A percentile compares a stretch with the other conserved stretches of the same genome.
Evolutionary conservation across 2,329 filamentous ascomycete species (phyloP).

Genomic region (Stemphylium lycopersici): DNA sequence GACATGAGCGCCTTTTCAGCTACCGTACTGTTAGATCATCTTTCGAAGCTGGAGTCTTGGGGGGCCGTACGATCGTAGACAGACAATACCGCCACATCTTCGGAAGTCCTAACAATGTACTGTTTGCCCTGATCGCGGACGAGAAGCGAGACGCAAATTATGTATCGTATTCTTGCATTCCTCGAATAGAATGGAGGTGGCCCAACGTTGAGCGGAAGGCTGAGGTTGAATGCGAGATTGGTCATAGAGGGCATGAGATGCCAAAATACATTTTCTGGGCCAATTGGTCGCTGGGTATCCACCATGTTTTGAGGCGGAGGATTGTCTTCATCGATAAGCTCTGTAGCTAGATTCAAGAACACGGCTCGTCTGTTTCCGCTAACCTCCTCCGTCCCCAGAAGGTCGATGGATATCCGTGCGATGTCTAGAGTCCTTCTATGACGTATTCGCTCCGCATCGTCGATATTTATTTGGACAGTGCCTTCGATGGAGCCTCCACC

Average conservation of each 20-base stretch:
- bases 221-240: slow-evolving; percentile 59
- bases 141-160: slow-evolving; percentile 56
- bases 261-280: slow-evolving; percentile 54
- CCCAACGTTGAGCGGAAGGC: slow-evolving; percentile 60
- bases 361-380: slow-evolving; percentile 53
- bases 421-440: slow-evolving; percentile 55
- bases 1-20: slow-evolving; percentile 62
- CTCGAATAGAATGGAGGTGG: slow-evolving; percentile 61
- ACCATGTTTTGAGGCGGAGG: slow-evolving; percentile 60
- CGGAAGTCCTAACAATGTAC: slow-evolving; percentile 58
- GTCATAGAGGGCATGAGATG: slow-evolving; percentile 55
- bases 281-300: slow-evolving; percentile 50
- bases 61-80: slow-evolving; percentile 58
- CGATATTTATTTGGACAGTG: slow-evolving; percentile 55
- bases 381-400: slow-evolving; percentile 61
- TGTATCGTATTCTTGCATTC: slow-evolving; percentile 58
- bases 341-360: slow-evolving; percentile 59
- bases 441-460: slow-evolving; percentile 54
- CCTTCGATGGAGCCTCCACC: slow-evolving; percentile 62
- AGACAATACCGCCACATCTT: slow-evolving; percentile 58
- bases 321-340: slow-evolving; percentile 57
- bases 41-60: neutral
- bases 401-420: slow-evolving; percentile 57
- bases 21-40: slow-evolving; percentile 25
- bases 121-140: slow-evolving; percentile 57